A percentile compares a stretch with the other conserved stretches of the same genome.
Evolutionary conservation across 495 filamentous ascomycete species (phyloP).

Genomic region (Hyaloscypha bicolor): DNA sequence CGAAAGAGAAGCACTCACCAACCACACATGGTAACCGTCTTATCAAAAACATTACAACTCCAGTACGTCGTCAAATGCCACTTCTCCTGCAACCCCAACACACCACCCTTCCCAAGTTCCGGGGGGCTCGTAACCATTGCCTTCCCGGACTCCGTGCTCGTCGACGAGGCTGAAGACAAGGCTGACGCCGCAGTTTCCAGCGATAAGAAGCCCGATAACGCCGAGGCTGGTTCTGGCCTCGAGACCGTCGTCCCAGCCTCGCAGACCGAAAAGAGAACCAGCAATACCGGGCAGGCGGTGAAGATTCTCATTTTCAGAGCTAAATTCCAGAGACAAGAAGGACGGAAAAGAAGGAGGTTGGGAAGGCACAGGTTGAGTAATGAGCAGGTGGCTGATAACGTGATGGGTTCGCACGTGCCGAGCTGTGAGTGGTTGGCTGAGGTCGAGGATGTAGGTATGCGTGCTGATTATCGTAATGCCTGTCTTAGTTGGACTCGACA

Average conservation of each 20-base stretch:
- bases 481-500: neutral
- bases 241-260: neutral
- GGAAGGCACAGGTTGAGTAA: neutral
- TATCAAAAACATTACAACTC: conserved; percentile 39
- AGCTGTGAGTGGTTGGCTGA: conserved; percentile 9
- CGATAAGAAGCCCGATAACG: conserved; percentile 1
- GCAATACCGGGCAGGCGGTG: neutral
- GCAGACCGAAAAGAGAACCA: neutral
- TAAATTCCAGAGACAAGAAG: neutral
- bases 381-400: conserved; percentile 1
- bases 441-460: neutral
- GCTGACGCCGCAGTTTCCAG: neutral
- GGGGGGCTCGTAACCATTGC: conserved; percentile 11
- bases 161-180: conserved; percentile 6
- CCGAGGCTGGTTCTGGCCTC: conserved; percentile 5
- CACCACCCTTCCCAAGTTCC: neutral
- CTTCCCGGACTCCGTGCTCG: neutral
- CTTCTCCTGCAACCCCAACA: conserved; percentile 19
- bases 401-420: conserved; percentile 10
- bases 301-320: conserved; percentile 1
- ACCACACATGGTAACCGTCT: conserved; percentile 42
- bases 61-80: conserved; percentile 45
- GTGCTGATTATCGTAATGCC: conserved; percentile 6
- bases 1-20: conserved; percentile 22
- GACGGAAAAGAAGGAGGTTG: conserved; percentile 6